A percentile compares a stretch with the other conserved stretches of the same genome.
These are phyloP conservation scores for Plectosphaerella plurivora DNA, from an alignment of 2,329 filamentous ascomycete species.

Conservation along the genomic window DNA sequence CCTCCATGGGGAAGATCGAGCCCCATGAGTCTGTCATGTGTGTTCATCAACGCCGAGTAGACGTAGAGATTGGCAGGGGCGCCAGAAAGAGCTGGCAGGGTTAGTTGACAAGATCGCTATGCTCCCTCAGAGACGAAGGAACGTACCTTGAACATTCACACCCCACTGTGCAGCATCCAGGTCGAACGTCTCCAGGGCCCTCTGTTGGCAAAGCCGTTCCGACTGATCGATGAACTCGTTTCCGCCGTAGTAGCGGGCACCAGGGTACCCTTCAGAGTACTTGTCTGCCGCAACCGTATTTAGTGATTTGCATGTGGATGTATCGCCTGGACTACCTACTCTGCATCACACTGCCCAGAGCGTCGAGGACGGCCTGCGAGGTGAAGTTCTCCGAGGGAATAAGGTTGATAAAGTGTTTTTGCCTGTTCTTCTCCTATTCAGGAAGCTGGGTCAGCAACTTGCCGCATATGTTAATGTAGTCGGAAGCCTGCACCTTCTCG, in stretches of 20 bases:
- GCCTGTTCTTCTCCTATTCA: constrained; percentile 80
- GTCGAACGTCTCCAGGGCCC: constrained; percentile 83
- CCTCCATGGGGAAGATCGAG: constrained; percentile 95
- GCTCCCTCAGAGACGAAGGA: not conserved
- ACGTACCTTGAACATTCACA: constrained; percentile 73
- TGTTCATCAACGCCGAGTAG: constrained; percentile 88
- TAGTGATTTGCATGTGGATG: not conserved
- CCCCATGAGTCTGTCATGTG: constrained; percentile 95
- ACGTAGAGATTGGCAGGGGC: constrained; percentile 79
- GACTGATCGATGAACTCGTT: constrained; percentile 94
- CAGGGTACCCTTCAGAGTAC: constrained; percentile 97
- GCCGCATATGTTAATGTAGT: not conserved
- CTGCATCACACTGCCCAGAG: constrained; percentile 90
- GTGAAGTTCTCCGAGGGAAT: constrained; percentile 97
- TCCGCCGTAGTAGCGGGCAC: constrained; percentile 92
- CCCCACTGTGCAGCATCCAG: constrained; percentile 86
- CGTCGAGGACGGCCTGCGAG: constrained; percentile 86
- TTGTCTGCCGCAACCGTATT: constrained; percentile 62
- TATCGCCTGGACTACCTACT: constrained; percentile 49
- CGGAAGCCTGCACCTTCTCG: constrained; percentile 63
- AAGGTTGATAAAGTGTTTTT: constrained; percentile 98
- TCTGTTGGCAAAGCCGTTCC: constrained; percentile 83
- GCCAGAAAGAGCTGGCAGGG: constrained; percentile 66
- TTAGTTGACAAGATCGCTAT: constrained; percentile 4
- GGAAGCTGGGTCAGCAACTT: not conserved